Conservation (phyloP, 2,329 filamentous ascomycete species). For the Cadophora luteo-olivacea region DNA sequence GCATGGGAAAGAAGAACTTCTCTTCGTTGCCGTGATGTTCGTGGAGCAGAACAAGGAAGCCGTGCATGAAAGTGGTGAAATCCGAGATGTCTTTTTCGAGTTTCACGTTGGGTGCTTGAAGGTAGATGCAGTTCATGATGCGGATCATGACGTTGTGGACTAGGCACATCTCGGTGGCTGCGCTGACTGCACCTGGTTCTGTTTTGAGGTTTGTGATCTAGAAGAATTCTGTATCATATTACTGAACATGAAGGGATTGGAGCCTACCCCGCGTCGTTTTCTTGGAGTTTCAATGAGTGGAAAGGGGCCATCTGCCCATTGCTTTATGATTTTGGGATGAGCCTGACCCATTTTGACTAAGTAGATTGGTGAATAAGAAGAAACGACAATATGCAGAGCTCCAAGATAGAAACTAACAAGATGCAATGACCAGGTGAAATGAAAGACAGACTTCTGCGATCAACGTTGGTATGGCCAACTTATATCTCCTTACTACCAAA, state of each 20-base stretch:
- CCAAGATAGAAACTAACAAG: not conserved
- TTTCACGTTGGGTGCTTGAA: conserved; percentile 47
- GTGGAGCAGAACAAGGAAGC: conserved; percentile 44
- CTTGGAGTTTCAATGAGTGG: conserved; percentile 33
- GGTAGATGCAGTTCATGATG: conserved; percentile 47
- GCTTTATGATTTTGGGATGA: conserved; percentile 29
- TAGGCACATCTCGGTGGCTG: conserved; percentile 46
- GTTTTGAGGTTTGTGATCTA: conserved; percentile 27
- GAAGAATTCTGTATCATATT: not conserved
- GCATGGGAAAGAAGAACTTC: conserved; percentile 47
- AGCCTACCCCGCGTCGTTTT: conserved; percentile 26
- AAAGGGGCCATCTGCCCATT: conserved; percentile 37
- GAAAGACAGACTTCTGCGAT: not conserved
- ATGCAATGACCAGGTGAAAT: not conserved
- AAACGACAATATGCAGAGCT: not conserved
- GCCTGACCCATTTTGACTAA: conserved; percentile 24
- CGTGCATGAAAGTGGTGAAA: conserved; percentile 45
- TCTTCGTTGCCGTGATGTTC: conserved; percentile 52
- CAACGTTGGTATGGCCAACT: not conserved
- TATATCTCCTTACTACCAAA: not conserved
- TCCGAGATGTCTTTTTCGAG: conserved; percentile 46
- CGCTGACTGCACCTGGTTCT: conserved; percentile 22
- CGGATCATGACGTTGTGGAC: conserved; percentile 48
- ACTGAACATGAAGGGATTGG: not conserved
- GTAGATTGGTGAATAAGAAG: not conserved